phyloP scores from a whole-genome alignment of 345 rosid species.

The Boechera stricta region DNA sequence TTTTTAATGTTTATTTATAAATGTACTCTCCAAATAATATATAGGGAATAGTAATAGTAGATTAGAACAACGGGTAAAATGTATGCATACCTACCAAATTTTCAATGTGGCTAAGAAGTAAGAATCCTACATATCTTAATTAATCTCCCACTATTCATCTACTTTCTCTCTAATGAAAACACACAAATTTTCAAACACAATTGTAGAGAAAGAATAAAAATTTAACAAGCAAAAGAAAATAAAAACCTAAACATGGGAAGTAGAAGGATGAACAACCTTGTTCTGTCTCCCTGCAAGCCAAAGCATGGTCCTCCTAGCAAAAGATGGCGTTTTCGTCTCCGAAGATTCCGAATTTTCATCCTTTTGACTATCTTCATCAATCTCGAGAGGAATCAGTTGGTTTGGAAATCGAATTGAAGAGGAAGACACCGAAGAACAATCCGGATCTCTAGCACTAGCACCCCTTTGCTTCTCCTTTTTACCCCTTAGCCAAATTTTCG shows the following conservation, averaged over 20 bases:
- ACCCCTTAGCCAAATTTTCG: constrained; percentile 86
- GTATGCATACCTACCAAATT: no score
- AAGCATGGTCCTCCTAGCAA: constrained; percentile 82
- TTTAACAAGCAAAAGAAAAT: background rate
- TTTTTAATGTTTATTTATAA: no score
- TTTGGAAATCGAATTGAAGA: constrained; percentile 44
- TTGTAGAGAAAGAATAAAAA: background rate
- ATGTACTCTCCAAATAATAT: no score
- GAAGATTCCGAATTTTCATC: constrained; percentile 38
- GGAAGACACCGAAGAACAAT: constrained; percentile 39
- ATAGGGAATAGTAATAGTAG: no score
- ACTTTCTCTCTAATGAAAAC: constrained; percentile 21
- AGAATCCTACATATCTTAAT: constrained; percentile 18
- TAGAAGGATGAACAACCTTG: constrained; percentile 76
- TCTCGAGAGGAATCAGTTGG: background rate
- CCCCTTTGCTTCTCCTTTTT: constrained; percentile 53
- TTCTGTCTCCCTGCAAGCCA: constrained; percentile 87
- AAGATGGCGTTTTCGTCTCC: constrained; percentile 71
- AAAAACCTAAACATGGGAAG: constrained; percentile 47
- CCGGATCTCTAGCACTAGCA: constrained; percentile 20
- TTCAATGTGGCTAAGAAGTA: constrained; percentile 20
- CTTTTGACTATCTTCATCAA: constrained; percentile 25
- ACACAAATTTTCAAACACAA: constrained; percentile 8
- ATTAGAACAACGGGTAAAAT: no score
- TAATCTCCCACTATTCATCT: constrained; percentile 16